Percentiles rank a stretch among this genome's conserved stretches.
phyloP scores from a whole-genome alignment of 345 rosid species.

The Euclidium syriacum region DNA sequence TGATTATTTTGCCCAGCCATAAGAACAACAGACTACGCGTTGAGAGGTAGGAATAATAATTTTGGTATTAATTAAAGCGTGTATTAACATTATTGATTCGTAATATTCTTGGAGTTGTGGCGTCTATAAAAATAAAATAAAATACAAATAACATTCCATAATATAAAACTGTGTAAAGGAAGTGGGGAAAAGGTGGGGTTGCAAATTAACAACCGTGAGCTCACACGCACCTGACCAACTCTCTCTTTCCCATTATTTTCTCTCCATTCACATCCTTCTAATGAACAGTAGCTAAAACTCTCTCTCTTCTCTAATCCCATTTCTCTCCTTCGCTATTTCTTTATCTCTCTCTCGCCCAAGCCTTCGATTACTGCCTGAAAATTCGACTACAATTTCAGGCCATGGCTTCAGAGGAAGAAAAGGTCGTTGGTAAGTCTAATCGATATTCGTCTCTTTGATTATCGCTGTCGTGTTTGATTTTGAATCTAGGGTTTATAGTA shows the following conservation, averaged over 20 bases:
- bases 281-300: neutral
- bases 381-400: neutral
- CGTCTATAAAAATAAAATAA: too few relatives aligned
- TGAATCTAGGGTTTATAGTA: neutral
- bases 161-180: too few relatives aligned
- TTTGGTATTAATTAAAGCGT: too few relatives aligned
- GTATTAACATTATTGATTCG: too few relatives aligned
- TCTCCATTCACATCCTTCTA: neutral
- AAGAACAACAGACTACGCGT: too few relatives aligned
- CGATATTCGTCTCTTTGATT: neutral
- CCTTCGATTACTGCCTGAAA: neutral
- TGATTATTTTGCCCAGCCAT: too few relatives aligned
- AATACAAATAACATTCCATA: neutral
- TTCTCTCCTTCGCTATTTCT: neutral
- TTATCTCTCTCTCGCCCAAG: neutral
- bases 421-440: conserved; percentile 23
- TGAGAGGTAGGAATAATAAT: too few relatives aligned
- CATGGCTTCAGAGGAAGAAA: conserved; percentile 24
- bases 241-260: neutral
- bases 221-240: conserved; percentile 7
- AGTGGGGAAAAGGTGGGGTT: neutral
- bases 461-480: neutral
- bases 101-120: neutral
- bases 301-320: neutral
- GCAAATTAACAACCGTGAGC: neutral